Evolutionary conservation across 2,329 filamentous ascomycete genomes (phyloP).

Genomic region (Colletotrichum higginsianum): DNA sequence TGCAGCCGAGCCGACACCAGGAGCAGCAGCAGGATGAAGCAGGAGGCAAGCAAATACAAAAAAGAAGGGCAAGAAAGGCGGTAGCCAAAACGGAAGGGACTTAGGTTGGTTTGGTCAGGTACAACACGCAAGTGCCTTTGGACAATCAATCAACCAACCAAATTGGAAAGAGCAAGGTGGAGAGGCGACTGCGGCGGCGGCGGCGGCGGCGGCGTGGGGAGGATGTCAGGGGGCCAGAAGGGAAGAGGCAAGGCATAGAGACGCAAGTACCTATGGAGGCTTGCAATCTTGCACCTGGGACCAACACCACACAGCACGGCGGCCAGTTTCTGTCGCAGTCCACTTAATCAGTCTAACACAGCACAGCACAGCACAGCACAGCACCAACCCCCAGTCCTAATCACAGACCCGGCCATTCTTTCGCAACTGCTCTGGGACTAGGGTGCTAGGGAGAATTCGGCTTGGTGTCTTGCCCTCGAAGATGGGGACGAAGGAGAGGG

Average conservation of each 20-base stretch:
- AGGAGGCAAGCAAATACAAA: neutral
- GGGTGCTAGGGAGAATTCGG: neutral
- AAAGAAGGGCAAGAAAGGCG: neutral
- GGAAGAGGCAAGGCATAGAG: neutral
- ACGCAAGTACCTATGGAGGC: neutral
- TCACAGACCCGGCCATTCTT: slow-evolving; percentile 2
- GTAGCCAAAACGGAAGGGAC: neutral
- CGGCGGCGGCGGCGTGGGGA: neutral
- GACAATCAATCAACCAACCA: neutral
- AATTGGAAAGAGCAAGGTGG: neutral
- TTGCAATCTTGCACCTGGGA: neutral
- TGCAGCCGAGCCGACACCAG: neutral
- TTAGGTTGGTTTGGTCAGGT: neutral
- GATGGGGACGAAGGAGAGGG: slow-evolving; percentile 5
- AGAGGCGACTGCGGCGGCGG: neutral
- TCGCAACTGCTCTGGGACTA: slow-evolving; percentile 4
- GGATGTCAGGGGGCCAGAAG: neutral
- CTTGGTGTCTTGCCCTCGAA: slow-evolving; percentile 1
- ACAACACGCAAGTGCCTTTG: neutral
- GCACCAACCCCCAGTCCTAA: neutral
- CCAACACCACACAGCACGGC: neutral
- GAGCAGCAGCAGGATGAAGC: neutral
- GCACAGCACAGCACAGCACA: neutral
- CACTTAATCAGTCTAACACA: neutral
- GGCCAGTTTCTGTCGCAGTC: slow-evolving; percentile 16